These are phyloP conservation scores for Persicaria maculosa DNA, from an alignment of 148 eudicot genomes.

Conservation along the genomic window DNA sequence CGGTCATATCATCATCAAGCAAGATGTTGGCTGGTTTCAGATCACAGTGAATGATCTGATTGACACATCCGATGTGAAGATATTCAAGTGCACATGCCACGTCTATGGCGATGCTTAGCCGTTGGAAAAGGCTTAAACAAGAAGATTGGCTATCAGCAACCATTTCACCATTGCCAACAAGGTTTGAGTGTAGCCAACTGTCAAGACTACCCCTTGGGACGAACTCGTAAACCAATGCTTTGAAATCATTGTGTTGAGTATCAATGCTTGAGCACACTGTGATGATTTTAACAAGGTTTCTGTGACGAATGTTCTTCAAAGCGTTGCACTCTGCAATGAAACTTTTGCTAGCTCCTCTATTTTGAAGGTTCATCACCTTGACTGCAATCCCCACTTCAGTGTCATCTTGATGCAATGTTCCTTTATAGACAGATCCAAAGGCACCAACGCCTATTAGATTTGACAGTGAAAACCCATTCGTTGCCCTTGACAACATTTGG, in stretches of 20 bases:
- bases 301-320: constrained; percentile 18
- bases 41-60: constrained; percentile 28
- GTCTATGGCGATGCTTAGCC: constrained; percentile 24
- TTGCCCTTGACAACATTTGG: constrained; percentile 12
- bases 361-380: constrained; percentile 18
- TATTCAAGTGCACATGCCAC: constrained; percentile 39
- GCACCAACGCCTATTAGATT: constrained; percentile 18
- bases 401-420: constrained; percentile 2
- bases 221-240: constrained; percentile 16
- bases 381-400: constrained; percentile 3
- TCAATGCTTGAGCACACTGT: constrained; percentile 20
- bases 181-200: constrained; percentile 12
- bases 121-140: constrained; percentile 19
- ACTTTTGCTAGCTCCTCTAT: constrained; percentile 9
- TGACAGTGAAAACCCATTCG: constrained; percentile 20
- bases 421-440: constrained; percentile 24
- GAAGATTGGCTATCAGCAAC: not conserved
- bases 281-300: constrained; percentile 18
- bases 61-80: constrained; percentile 25
- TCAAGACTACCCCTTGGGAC: constrained; percentile 18
- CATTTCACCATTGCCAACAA: not conserved
- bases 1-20: constrained; percentile 23
- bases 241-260: constrained; percentile 14
- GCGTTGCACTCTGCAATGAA: constrained; percentile 19
- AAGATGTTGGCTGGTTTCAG: constrained; percentile 34